Conservation (phyloP, 2,329 filamentous ascomycete genomes). For the Fonsecaea nubica region DNA sequence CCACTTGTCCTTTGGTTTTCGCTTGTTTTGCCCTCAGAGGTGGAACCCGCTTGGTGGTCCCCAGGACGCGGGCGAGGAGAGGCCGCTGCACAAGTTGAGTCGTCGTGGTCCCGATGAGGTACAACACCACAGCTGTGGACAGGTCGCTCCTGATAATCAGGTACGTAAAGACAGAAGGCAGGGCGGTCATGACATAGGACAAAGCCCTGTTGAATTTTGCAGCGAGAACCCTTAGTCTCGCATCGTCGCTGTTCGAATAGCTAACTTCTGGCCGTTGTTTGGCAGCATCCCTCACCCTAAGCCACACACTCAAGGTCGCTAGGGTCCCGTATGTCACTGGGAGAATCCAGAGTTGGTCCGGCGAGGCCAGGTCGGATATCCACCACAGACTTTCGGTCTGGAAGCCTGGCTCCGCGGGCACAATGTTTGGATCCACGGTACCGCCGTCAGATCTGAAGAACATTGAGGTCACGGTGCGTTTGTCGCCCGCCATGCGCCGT, state of each 20-base stretch:
- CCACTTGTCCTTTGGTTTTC: conserved; percentile 17
- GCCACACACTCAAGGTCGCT: conserved; percentile 27
- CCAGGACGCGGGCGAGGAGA: conserved; percentile 20
- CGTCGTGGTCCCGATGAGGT: conserved; percentile 29
- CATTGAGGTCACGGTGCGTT: conserved; percentile 24
- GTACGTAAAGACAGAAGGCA: conserved; percentile 24
- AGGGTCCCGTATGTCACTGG: conserved; percentile 28
- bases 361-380: conserved; percentile 61
- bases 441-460: conserved; percentile 24
- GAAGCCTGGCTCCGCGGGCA: conserved; percentile 57
- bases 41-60: conserved; percentile 20
- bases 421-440: conserved; percentile 35
- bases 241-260: not conserved
- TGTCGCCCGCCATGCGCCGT: conserved; percentile 32
- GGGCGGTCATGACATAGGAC: conserved; percentile 20
- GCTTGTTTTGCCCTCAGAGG: conserved; percentile 24
- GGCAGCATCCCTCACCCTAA: conserved; percentile 18
- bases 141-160: conserved; percentile 27
- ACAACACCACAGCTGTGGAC: conserved; percentile 30
- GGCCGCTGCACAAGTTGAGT: conserved; percentile 30
- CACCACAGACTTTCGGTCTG: conserved; percentile 65
- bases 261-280: conserved; percentile 6
- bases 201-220: conserved; percentile 6
- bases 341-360: conserved; percentile 30
- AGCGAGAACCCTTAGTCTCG: conserved; percentile 3